Conservation (phyloP, 2,329 filamentous ascomycete genomes). For the Exophiala viscosa region DNA sequence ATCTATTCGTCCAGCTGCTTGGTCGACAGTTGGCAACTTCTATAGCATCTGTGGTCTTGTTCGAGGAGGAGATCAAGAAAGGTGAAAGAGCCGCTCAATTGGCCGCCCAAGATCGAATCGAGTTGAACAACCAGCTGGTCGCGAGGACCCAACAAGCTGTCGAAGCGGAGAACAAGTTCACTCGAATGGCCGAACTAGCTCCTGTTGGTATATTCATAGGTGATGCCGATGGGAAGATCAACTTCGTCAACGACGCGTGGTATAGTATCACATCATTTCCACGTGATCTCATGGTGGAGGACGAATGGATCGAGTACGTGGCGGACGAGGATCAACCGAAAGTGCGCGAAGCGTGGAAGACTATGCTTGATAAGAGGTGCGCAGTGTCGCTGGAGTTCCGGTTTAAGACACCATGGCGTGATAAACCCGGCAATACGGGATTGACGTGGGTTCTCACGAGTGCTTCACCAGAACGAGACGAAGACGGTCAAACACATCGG, state of each 20-base stretch:
- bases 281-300: conserved; percentile 19
- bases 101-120: conserved; percentile 71
- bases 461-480: conserved; percentile 51
- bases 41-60: conserved; percentile 74
- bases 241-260: conserved; percentile 77
- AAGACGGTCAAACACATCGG: conserved; percentile 48
- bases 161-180: conserved; percentile 71
- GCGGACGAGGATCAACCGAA: conserved; percentile 47
- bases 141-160: conserved; percentile 56
- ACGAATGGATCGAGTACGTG: conserved; percentile 50
- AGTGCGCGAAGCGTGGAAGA: conserved; percentile 34
- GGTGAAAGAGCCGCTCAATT: conserved; percentile 70
- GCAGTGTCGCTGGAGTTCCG: conserved; percentile 49
- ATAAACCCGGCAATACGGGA: conserved; percentile 46
- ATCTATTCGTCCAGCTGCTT: conserved; percentile 70
- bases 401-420: conserved; percentile 53
- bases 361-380: conserved; percentile 20
- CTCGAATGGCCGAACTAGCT: conserved; percentile 77
- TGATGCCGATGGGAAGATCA: conserved; percentile 66
- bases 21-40: conserved; percentile 74
- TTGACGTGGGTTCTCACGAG: conserved; percentile 56
- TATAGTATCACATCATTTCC: conserved; percentile 41
- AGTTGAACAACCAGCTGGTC: conserved; percentile 71
- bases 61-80: conserved; percentile 76
- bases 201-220: conserved; percentile 84